Percentiles rank a stretch among this genome's conserved stretches.
phyloP scores from a whole-genome alignment of 2,329 filamentous ascomycete species.

The Aureobasidium uvarum region DNA sequence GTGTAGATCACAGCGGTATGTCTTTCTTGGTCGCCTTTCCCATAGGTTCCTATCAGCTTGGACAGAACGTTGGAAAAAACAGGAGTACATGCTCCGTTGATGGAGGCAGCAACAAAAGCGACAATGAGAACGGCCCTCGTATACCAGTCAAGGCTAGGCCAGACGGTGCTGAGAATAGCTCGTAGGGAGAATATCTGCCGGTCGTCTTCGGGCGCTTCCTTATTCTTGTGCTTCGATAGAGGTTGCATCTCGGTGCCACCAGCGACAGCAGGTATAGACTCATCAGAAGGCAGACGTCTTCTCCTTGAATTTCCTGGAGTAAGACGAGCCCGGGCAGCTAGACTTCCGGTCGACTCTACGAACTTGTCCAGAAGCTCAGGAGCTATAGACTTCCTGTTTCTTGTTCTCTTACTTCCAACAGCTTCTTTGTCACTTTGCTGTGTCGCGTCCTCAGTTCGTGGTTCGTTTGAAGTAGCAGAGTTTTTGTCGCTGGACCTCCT shows the following conservation, averaged over 20 bases:
- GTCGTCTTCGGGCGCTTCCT: neutral
- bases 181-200: conserved; percentile 38
- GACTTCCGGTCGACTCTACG: conserved; percentile 30
- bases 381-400: conserved; percentile 15
- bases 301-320: conserved; percentile 13
- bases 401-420: neutral
- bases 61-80: conserved; percentile 75
- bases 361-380: conserved; percentile 30
- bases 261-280: neutral
- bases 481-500: neutral
- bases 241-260: conserved; percentile 9
- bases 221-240: neutral
- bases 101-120: conserved; percentile 60
- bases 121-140: conserved; percentile 57
- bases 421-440: neutral
- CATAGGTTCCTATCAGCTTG: conserved; percentile 69
- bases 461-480: neutral
- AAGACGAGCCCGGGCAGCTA: conserved; percentile 28
- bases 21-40: conserved; percentile 51
- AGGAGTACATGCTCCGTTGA: conserved; percentile 67
- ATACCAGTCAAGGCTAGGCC: conserved; percentile 59
- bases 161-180: conserved; percentile 66
- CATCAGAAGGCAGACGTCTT: conserved; percentile 21
- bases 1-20: conserved; percentile 64
- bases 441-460: neutral